Evolutionary conservation across 306 rosid species (phyloP), one percentile per base, ranked within the genome.

Genomic region (Gastrolobium villosum): DNA sequence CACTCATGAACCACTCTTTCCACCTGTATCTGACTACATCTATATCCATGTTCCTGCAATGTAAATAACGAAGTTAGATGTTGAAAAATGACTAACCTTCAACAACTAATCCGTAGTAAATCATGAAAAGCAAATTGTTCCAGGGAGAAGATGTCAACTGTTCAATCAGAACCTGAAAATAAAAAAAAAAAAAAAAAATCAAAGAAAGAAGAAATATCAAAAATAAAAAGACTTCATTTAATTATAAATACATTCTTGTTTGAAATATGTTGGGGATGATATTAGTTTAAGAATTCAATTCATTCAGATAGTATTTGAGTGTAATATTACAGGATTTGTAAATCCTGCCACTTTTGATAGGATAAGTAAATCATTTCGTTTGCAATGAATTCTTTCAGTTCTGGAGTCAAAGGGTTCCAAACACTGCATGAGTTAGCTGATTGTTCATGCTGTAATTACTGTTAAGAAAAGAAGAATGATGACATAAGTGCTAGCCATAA

Each of bases 91-190:
- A 79, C 95, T 81, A 78, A 95, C 99, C 92, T 84, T 95, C 99
- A 64, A 95, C 76, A 70, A 82, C 73, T 79, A 85, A 69, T 34
- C 99, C 99, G 20, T 89, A 93, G 86, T 92, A 95, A 76, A 89
- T 43, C 98, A 95, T 14, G 91, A 95, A 95, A 71, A 91, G 49
- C 35, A 95, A 86, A 81, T 95, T 93, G 90, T 89, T 95, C 98
- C 80, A 88, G 48, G 98, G 98, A 86, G 97, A 92, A 81, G 91
- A 26, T 56, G 97, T 95, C 85, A 93, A 67, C 75, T 95, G 99
- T 64, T 95, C 99, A 80, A 95, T 60, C 73, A 90, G 52, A 81
- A 95, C 99, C 99, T 95, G 96, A 45, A 85, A 56, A 0, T 10
- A 32, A 10, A 26, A 57, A 73, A 28, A 43, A 3, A 0, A 0